Evolutionary conservation across 345 rosid species (phyloP).

Genomic region (Gossypium rotundifolium): DNA sequence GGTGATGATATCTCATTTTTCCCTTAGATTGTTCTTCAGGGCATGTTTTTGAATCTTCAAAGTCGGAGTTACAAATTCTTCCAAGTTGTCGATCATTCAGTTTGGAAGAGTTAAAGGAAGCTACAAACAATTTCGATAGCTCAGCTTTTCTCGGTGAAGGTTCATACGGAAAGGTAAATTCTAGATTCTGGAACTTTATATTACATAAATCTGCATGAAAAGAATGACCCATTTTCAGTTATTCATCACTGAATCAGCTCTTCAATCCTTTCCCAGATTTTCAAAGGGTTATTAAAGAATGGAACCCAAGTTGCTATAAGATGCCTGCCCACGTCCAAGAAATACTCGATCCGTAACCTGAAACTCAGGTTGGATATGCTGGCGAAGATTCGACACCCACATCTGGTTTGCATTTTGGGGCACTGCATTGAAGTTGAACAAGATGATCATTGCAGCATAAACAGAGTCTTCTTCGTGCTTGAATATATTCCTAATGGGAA

Average conservation of each 20-base stretch:
- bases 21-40: conserved; percentile 39
- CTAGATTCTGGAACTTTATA: neutral
- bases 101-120: conserved; percentile 79
- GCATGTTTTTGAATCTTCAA: conserved; percentile 64
- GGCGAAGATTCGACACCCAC: conserved; percentile 86
- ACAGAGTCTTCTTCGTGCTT: conserved; percentile 61
- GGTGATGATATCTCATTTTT: neutral
- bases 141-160: conserved; percentile 72
- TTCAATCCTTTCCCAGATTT: conserved; percentile 44
- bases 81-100: conserved; percentile 54
- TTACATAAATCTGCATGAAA: neutral
- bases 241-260: neutral
- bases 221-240: neutral
- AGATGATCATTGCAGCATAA: conserved; percentile 34
- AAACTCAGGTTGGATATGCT: conserved; percentile 64
- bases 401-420: conserved; percentile 79
- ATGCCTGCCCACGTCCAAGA: conserved; percentile 49
- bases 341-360: conserved; percentile 63
- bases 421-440: conserved; percentile 57
- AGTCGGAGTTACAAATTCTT: conserved; percentile 58
- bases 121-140: conserved; percentile 65
- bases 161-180: conserved; percentile 71
- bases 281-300: conserved; percentile 72
- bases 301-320: conserved; percentile 69
- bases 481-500: conserved; percentile 67